phyloP scores from a whole-genome alignment of 495 filamentous ascomycete species.

The Trichoderma parareesei region DNA sequence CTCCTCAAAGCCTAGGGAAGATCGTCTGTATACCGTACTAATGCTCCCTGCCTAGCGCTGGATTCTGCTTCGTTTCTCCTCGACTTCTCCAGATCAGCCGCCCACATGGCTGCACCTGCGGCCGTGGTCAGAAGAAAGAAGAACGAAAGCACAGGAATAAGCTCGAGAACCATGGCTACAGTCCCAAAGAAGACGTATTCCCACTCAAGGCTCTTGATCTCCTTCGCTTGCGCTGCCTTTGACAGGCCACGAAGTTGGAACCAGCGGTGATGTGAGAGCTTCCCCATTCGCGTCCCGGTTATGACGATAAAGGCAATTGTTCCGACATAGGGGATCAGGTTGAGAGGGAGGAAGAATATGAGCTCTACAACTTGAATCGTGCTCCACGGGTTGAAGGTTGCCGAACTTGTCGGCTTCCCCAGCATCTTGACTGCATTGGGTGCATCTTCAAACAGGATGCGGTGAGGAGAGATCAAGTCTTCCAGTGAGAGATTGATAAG shows the following conservation, averaged over 20 bases:
- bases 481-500: slow-evolving; percentile 42
- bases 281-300: slow-evolving; percentile 51
- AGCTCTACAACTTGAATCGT: slow-evolving; percentile 71
- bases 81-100: slow-evolving; percentile 45
- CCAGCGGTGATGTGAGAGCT: slow-evolving; percentile 58
- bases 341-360: slow-evolving; percentile 72
- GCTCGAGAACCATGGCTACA: slow-evolving; percentile 51
- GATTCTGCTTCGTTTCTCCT: slow-evolving; percentile 7
- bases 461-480: slow-evolving; percentile 58
- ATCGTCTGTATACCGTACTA: neutral
- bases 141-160: slow-evolving; percentile 78
- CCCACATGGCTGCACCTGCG: slow-evolving; percentile 81
- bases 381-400: slow-evolving; percentile 61
- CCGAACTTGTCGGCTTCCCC: slow-evolving; percentile 62
- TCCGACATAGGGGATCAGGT: slow-evolving; percentile 81
- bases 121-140: slow-evolving; percentile 76
- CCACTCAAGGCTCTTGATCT: slow-evolving; percentile 62
- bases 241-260: slow-evolving; percentile 72
- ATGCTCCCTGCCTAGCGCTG: neutral
- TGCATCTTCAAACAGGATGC: slow-evolving; percentile 54
- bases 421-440: slow-evolving; percentile 61
- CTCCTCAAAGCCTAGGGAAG: neutral
- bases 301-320: slow-evolving; percentile 70
- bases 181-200: slow-evolving; percentile 51
- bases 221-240: slow-evolving; percentile 52